Base-by-base conservation (phyloP, 192 early-diverging fungal species). In the Phycomyces blakesleeanus region DNA sequence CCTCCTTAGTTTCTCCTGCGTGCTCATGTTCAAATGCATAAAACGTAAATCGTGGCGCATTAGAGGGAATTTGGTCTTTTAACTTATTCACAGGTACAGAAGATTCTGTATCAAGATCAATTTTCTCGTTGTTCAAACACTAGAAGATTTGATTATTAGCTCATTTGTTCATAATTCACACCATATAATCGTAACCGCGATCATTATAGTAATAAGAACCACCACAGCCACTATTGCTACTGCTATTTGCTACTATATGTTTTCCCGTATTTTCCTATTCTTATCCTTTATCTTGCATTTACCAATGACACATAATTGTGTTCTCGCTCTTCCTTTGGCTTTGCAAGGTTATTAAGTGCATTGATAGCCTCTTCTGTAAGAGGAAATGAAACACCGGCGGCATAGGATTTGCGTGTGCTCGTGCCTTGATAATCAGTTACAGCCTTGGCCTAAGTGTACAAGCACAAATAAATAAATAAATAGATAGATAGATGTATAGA, bases 21-120 rank as follows among this genome's bases (percentile, higher is more conserved):
- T 76, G 64, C 6, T 66, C 71, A 56, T 85, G 78, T 25, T 78
- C 64, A 62, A 74, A 80, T 12, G 73, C 72, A 58, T 77, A 86
- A 52, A 91, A 87, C 1, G 88, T 80, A 63, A 88, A 96, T 27
- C 90, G 78, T n/a, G 93, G 94, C 42, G 78, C 74, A 58, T 81
- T 78, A 0, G 64, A 52, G 8, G 87, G 82, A 55, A 93, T 67
- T 5, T 67, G 59, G 16, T 61, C 68, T n/a, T 71, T 61, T 7
- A 93, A 53, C 1, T 86, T 76, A 6, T 71, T 73, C 22, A 78
- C 76, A 5, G 75, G 51, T 64, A 84, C 69, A 58, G 76, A 74
- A 44, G 47, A 71, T 18, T 63, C 69, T 44, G 57, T 55, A 26
- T 74, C 80, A 47, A 86, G 67, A 2, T 76, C 73, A 55, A 91